Percentiles rank a stretch among this genome's conserved stretches.
Evolutionary conservation across 2,329 filamentous ascomycete genomes (phyloP).

Genomic region (Hypoxylon sp.): DNA sequence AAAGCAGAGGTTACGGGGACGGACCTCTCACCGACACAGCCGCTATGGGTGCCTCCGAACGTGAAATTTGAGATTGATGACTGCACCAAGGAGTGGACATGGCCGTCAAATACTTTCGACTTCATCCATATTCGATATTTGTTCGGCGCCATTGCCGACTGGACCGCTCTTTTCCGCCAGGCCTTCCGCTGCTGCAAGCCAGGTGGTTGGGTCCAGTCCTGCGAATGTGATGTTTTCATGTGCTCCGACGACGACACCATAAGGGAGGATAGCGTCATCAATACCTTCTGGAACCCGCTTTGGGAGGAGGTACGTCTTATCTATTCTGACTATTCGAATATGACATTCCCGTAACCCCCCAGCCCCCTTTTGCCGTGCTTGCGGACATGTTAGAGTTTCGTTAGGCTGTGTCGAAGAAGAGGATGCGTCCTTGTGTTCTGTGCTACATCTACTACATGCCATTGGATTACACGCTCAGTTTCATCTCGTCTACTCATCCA

Average conservation of each 20-base stretch:
- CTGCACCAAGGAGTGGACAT: constrained; percentile 66
- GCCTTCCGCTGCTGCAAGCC: constrained; percentile 63
- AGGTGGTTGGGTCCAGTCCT: constrained; percentile 58
- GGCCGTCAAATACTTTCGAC: constrained; percentile 62
- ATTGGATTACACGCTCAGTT: no score
- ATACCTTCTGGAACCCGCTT: constrained; percentile 48
- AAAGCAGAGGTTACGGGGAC: constrained; percentile 65
- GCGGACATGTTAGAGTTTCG: no score
- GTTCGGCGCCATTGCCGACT: constrained; percentile 60
- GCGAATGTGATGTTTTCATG: constrained; percentile 41
- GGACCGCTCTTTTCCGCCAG: constrained; percentile 64
- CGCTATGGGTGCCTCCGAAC: constrained; percentile 70
- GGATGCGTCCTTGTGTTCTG: no score
- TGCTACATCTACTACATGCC: no score
- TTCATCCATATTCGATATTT: constrained; percentile 70
- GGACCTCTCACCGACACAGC: constrained; percentile 72
- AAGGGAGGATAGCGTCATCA: constrained; percentile 33
- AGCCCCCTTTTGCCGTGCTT: no score
- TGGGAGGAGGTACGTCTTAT: constrained; percentile 52
- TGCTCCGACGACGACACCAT: constrained; percentile 47
- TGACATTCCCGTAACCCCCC: neutral
- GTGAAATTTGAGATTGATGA: constrained; percentile 76
- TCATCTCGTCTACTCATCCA: neutral
- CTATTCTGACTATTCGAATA: neutral
- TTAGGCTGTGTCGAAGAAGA: no score